Evolutionary conservation across 805 yeast genomes (phyloP).

Genomic region (Metschnikowia dekortorum): DNA sequence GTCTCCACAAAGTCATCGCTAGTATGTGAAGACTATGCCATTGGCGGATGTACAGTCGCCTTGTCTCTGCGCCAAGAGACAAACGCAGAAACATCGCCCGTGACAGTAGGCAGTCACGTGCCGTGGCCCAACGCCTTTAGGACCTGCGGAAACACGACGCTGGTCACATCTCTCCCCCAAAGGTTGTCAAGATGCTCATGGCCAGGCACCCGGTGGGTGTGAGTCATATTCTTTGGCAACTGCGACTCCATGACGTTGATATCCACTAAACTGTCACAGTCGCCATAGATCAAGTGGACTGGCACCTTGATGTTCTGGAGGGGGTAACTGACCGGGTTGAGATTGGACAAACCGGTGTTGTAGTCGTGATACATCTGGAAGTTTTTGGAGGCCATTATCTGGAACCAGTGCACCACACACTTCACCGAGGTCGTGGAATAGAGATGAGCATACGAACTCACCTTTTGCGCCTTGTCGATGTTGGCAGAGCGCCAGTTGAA

Average conservation of each 20-base stretch:
- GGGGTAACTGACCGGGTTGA: slow-evolving; percentile 37
- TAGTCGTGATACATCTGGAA: slow-evolving; percentile 88
- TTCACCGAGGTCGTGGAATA: slow-evolving; percentile 91
- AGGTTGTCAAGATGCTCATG: slow-evolving; percentile 89
- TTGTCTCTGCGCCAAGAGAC: too few species aligned
- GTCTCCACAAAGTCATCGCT: too few species aligned
- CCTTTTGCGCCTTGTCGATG: slow-evolving; percentile 69
- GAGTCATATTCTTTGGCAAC: slow-evolving; percentile 51
- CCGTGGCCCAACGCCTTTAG: slow-evolving; percentile 8
- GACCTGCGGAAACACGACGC: slow-evolving; percentile 32
- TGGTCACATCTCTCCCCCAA: slow-evolving; percentile 71
- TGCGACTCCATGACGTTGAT: slow-evolving; percentile 68
- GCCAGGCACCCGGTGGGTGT: slow-evolving; percentile 52
- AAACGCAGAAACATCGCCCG: too few species aligned
- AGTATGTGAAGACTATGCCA: too few species aligned
- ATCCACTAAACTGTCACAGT: slow-evolving; percentile 78
- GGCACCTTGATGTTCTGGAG: slow-evolving; percentile 50
- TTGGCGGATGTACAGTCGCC: too few species aligned
- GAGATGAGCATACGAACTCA: slow-evolving; percentile 77
- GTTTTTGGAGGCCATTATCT: slow-evolving; percentile 50
- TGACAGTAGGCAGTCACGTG: too few species aligned
- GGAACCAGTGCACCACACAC: slow-evolving; percentile 53
- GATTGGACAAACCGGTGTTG: slow-evolving; percentile 18
- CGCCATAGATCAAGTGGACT: slow-evolving; percentile 75
- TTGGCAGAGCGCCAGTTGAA: slow-evolving; percentile 79